Conservation (phyloP, 129 eudicot genomes). For the Logfia minima region DNA sequence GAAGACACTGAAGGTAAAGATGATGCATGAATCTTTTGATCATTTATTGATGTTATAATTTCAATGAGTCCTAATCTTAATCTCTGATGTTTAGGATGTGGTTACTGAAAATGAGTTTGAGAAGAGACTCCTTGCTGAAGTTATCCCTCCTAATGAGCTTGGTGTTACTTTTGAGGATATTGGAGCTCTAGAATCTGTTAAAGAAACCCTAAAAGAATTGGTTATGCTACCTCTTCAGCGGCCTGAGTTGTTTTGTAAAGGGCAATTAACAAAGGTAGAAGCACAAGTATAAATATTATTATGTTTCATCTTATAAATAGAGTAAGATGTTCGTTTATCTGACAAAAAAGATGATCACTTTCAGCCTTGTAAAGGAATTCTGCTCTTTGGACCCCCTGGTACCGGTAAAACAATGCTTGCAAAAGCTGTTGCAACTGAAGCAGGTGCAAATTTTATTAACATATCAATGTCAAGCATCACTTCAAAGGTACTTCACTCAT, state of each 20-base stretch:
- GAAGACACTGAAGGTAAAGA: constrained; percentile 76
- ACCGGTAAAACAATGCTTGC: constrained; percentile 98
- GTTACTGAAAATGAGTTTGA: constrained; percentile 87
- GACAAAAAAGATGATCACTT: constrained; percentile 18
- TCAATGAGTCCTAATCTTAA: neutral
- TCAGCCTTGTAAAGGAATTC: constrained; percentile 91
- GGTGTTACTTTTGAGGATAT: constrained; percentile 93
- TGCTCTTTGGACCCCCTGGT: constrained; percentile 97
- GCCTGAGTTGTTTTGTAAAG: constrained; percentile 86
- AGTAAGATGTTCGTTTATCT: neutral
- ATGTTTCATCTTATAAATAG: neutral
- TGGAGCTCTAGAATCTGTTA: constrained; percentile 87
- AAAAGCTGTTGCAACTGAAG: constrained; percentile 93
- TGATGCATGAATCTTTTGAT: constrained; percentile 11
- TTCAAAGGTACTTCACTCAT: constrained; percentile 52
- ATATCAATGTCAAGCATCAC: constrained; percentile 87
- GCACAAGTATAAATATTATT: neutral
- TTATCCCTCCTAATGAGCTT: constrained; percentile 82
- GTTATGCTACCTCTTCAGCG: constrained; percentile 93
- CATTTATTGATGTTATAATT: neutral
- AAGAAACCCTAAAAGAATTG: constrained; percentile 81
- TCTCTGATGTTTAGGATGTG: constrained; percentile 55
- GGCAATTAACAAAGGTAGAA: constrained; percentile 79
- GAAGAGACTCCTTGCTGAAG: constrained; percentile 79
- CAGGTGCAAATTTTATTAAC: constrained; percentile 94